A percentile compares a stretch with the other conserved stretches of the same genome.
Evolutionary conservation across 2,329 filamentous ascomycete genomes (phyloP).

Genomic region (Falciphora oryzae): DNA sequence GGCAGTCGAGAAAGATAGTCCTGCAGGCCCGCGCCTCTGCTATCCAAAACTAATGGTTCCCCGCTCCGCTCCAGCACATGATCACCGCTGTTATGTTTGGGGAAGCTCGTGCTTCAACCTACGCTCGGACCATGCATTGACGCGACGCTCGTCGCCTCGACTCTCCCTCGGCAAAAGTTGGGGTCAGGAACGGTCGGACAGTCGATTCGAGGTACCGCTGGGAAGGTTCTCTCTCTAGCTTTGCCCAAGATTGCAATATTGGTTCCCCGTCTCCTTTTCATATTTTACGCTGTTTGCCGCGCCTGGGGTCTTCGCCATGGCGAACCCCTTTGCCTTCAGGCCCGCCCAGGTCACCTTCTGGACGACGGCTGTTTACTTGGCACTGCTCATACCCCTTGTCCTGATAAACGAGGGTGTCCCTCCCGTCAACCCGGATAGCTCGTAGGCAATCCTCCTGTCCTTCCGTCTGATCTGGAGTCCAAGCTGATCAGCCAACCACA

Average conservation of each 20-base stretch:
- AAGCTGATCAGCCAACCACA: background rate
- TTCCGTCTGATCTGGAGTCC: background rate
- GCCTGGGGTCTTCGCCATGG: background rate
- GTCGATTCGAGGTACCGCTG: background rate
- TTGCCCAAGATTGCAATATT: background rate
- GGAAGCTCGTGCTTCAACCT: background rate
- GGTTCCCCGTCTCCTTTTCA: background rate
- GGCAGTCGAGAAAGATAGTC: no score
- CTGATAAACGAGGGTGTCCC: constrained; percentile 74
- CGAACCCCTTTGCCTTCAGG: constrained; percentile 67
- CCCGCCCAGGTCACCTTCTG: constrained; percentile 78
- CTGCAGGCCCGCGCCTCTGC: no score
- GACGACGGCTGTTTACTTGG: constrained; percentile 69
- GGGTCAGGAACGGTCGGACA: background rate
- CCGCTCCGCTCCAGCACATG: background rate
- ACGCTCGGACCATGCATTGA: background rate
- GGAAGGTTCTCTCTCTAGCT: background rate
- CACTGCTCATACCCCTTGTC: constrained; percentile 66
- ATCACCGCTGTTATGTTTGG: background rate
- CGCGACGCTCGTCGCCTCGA: background rate
- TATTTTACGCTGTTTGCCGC: background rate
- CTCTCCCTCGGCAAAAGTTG: background rate
- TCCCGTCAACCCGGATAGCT: constrained; percentile 49
- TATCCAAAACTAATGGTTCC: no score
- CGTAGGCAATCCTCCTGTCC: constrained; percentile 5